Evolutionary conservation across 2,329 filamentous ascomycete species (phyloP).

Genomic region (Cadophora malorum): DNA sequence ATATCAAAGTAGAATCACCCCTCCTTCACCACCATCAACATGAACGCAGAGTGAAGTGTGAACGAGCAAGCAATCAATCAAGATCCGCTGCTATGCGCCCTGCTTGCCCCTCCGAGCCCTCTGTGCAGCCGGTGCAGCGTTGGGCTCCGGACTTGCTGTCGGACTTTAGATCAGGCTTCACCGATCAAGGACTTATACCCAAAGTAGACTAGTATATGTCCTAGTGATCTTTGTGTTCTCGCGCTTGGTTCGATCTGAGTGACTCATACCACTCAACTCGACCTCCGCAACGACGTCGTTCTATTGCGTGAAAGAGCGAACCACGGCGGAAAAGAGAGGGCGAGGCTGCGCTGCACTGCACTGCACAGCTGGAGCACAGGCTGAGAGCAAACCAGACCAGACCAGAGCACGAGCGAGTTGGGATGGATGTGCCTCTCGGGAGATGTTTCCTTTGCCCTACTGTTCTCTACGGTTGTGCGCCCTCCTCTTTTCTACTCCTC

Average conservation of each 20-base stretch:
- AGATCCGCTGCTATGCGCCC: slow-evolving; percentile 4
- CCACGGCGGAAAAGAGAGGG: neutral
- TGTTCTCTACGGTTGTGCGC: neutral
- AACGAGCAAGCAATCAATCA: neutral
- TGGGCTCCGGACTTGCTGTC: neutral
- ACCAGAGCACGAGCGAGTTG: neutral
- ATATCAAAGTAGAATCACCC: slow-evolving; percentile 15
- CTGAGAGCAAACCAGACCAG: neutral
- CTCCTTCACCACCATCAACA: neutral
- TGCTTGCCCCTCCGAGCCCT: neutral
- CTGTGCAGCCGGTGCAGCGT: neutral
- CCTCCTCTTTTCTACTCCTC: neutral
- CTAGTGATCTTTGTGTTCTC: neutral
- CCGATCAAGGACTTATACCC: slow-evolving; percentile 9
- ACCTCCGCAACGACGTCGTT: slow-evolving; percentile 11
- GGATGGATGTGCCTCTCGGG: slow-evolving; percentile 14
- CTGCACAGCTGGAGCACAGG: neutral
- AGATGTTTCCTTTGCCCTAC: neutral
- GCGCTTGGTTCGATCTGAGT: neutral
- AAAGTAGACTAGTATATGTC: neutral
- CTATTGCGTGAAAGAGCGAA: neutral
- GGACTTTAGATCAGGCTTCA: slow-evolving; percentile 1
- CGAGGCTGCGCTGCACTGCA: neutral
- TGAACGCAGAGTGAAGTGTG: neutral
- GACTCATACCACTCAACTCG: slow-evolving; percentile 8